These are phyloP conservation scores for Sextonia rubra DNA, from an alignment of 164 flowering plant genomes.

Conservation along the genomic window DNA sequence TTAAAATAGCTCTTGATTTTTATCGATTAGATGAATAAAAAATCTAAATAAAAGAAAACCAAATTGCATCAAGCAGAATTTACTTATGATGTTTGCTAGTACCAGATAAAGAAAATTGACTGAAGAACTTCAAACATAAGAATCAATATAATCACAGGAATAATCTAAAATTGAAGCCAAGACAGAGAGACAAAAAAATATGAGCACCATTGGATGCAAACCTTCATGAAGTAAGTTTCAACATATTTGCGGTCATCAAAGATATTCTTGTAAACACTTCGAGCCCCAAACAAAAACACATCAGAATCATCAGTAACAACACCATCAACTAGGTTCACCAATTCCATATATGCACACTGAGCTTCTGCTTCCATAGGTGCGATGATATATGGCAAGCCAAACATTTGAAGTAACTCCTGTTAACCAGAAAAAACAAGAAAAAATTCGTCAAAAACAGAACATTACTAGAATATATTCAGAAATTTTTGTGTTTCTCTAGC, in stretches of 20 bases:
- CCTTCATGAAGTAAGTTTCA: constrained; percentile 97
- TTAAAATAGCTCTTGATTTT: no score
- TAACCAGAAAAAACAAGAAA: neutral
- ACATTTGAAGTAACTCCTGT: constrained; percentile 94
- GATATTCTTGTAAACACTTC: constrained; percentile 88
- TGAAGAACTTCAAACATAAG: neutral
- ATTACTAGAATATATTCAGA: neutral
- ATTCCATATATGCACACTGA: constrained; percentile 93
- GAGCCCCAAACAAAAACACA: constrained; percentile 93
- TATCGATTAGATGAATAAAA: no score
- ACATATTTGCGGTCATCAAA: constrained; percentile 97
- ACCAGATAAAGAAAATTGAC: neutral
- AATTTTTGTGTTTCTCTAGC: no score
- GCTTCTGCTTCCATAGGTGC: constrained; percentile 99
- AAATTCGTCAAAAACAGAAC: neutral
- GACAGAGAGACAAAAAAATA: neutral
- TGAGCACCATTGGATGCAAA: constrained; percentile 18
- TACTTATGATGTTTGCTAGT: neutral
- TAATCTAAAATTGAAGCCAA: neutral
- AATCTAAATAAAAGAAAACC: neutral
- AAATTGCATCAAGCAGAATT: neutral
- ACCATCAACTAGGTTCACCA: constrained; percentile 81
- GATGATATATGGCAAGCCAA: constrained; percentile 93
- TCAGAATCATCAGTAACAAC: constrained; percentile 99
- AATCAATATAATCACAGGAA: neutral